Conservation (phyloP, 257 asterid species). For the Solanum piurae region DNA sequence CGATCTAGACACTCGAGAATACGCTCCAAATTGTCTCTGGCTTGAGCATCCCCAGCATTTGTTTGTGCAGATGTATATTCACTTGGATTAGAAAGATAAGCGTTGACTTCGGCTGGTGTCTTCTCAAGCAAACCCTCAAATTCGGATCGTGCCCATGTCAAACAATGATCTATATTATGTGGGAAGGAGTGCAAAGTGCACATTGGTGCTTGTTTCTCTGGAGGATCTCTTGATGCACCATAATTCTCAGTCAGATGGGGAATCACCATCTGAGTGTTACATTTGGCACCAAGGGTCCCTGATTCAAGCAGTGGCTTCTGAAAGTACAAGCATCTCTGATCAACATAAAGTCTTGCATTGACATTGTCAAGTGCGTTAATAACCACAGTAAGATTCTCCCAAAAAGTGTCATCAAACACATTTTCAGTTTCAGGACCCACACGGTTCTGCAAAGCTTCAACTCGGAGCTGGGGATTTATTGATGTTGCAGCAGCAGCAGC, state of each 20-base stretch:
- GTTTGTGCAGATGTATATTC: conserved; percentile 64
- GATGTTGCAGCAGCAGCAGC: conserved; percentile 79
- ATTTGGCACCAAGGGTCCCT: conserved; percentile 95
- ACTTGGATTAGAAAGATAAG: conserved; percentile 56
- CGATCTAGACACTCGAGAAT: conserved; percentile 66
- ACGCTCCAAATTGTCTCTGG: conserved; percentile 82
- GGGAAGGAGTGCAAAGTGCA: conserved; percentile 95
- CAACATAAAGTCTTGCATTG: conserved; percentile 87
- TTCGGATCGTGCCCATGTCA: conserved; percentile 96
- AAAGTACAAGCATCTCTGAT: conserved; percentile 86
- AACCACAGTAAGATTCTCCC: conserved; percentile 77
- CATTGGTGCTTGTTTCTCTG: conserved; percentile 97
- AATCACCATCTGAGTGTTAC: conserved; percentile 88
- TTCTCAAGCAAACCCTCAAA: conserved; percentile 93
- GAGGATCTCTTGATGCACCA: conserved; percentile 95
- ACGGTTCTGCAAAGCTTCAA: conserved; percentile 91
- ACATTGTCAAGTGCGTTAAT: conserved; percentile 94
- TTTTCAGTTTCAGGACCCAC: conserved; percentile 83
- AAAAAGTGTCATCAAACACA: conserved; percentile 72
- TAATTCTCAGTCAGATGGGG: conserved; percentile 93
- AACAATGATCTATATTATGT: conserved; percentile 87
- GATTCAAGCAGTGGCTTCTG: conserved; percentile 94
- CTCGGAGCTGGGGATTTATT: conserved; percentile 48
- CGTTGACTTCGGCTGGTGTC: conserved; percentile 85
- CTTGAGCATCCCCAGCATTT: conserved; percentile 92